A percentile compares a stretch with the other conserved stretches of the same genome.
These are phyloP conservation scores for Podospora pseudopauciseta DNA, from an alignment of 495 filamentous ascomycete genomes.

Conservation along the genomic window DNA sequence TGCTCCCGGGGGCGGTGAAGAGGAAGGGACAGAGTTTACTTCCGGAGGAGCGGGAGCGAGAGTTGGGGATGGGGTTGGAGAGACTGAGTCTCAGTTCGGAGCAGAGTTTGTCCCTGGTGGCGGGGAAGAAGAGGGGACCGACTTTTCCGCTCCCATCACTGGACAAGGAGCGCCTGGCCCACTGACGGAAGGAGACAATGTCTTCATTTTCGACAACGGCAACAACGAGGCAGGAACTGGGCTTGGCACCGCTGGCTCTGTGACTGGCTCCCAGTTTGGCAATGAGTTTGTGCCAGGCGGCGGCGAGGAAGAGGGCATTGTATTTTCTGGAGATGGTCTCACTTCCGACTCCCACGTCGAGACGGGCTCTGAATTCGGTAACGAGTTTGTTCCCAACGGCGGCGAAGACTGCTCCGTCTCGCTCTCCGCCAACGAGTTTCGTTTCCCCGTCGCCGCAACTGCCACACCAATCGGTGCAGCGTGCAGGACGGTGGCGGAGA, in stretches of 20 bases:
- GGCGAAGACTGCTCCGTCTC: neutral
- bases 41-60: too few relatives aligned
- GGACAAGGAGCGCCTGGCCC: too few relatives aligned
- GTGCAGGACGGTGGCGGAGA: conserved; percentile 1
- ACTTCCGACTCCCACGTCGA: too few relatives aligned
- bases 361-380: neutral
- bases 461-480: neutral
- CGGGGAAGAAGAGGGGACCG: neutral
- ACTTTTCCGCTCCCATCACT: too few relatives aligned
- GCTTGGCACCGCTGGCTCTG: too few relatives aligned
- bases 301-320: neutral
- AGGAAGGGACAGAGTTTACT: too few relatives aligned
- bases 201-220: neutral
- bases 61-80: too few relatives aligned
- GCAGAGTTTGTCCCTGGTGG: too few relatives aligned
- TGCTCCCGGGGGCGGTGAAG: neutral
- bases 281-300: neutral
- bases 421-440: neutral
- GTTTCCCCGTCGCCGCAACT: neutral
- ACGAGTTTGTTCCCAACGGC: neutral
- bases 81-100: too few relatives aligned
- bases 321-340: neutral
- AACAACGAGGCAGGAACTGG: too few relatives aligned
- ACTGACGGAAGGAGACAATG: neutral
- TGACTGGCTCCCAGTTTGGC: neutral